phyloP scores from a whole-genome alignment of 805 yeast genomes.

The Kazachstania psychrophila region DNA sequence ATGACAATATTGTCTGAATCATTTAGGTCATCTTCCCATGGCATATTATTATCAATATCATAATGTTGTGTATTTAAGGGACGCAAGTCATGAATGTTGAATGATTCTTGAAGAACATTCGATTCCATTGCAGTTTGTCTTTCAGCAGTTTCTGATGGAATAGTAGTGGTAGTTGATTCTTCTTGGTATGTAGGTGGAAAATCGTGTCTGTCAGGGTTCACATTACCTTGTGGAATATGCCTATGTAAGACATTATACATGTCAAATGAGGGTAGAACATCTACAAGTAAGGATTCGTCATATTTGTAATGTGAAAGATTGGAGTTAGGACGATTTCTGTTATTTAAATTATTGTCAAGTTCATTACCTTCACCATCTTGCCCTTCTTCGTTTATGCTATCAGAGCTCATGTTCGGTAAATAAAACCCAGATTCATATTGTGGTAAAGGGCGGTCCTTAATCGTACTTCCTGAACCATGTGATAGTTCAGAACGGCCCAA shows the following conservation, averaged over 20 bases:
- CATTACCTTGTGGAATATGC: slow-evolving; percentile 35
- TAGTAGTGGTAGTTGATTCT: slow-evolving; percentile 5
- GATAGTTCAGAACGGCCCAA: slow-evolving; percentile 10
- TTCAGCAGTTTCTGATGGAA: background rate
- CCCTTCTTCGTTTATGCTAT: slow-evolving; percentile 1
- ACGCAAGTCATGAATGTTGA: slow-evolving; percentile 8
- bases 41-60: slow-evolving; percentile 6
- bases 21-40: slow-evolving; percentile 27
- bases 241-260: slow-evolving; percentile 45
- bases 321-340: background rate
- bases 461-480: slow-evolving; percentile 6
- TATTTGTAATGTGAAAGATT: slow-evolving; percentile 9
- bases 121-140: slow-evolving; percentile 1
- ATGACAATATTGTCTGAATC: slow-evolving; percentile 39
- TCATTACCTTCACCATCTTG: slow-evolving; percentile 1
- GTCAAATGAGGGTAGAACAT: slow-evolving; percentile 59
- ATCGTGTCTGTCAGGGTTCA: slow-evolving; percentile 24
- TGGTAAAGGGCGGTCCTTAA: slow-evolving; percentile 3
- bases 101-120: slow-evolving; percentile 2
- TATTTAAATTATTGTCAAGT: background rate
- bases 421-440: slow-evolving; percentile 5
- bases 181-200: slow-evolving; percentile 31
- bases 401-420: slow-evolving; percentile 1
- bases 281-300: slow-evolving; percentile 29
- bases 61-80: slow-evolving; percentile 17